Base-by-base conservation (phyloP, 352 stramenopile genomes). In the Aphanomyces stellatus region DNA sequence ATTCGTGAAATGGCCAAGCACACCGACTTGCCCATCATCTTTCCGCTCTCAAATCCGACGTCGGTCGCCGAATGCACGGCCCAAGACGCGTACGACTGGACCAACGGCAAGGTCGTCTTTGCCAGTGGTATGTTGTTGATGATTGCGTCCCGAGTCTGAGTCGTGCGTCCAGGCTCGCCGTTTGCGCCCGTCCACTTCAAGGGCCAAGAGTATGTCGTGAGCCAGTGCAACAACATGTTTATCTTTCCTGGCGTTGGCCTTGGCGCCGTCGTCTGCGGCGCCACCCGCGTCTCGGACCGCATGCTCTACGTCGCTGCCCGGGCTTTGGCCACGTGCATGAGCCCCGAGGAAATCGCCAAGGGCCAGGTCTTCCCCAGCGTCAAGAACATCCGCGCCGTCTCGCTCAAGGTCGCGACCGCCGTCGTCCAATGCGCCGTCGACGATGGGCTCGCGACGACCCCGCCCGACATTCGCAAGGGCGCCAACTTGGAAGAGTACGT, bases 221-320 rank as follows among this genome's bases (percentile, higher is more conserved):
- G 82, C 66, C 91, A 97, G 75, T 92, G 88, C 74, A 98, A 98
- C 87, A 98, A 98, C 76, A 95, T 98, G 86, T 99, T 98, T 74
- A 96, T 99, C 70, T 99, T 99, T 80, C 96, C 96, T 33, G 97
- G 90, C 46, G 76, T 99, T 46, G 96, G 95, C 35, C 82, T 99
- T 4, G 96, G 91, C 22, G 89, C 88, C 22, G 88, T 93, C 3
- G 76, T 98, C 11, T 88, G 85, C 64, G 82, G 88, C 59, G 71
- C 82, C 22, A 78, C 72, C 27, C 81, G 84, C 51, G 84, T 95
- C 51, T 96, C 90, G 27, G 95, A 99, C 74, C 82, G 82, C 69
- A 99, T 99, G 95, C 77, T 99, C 19, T 98, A 98, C 72, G 81
- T 95, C 31, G 93, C 92, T 11, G 91, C 94, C 25, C 95, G 97